Percentiles rank a stretch among this genome's conserved stretches.
Evolutionary conservation across 2,329 filamentous ascomycete genomes (phyloP).

Genomic region (Clonostachys byssicola): DNA sequence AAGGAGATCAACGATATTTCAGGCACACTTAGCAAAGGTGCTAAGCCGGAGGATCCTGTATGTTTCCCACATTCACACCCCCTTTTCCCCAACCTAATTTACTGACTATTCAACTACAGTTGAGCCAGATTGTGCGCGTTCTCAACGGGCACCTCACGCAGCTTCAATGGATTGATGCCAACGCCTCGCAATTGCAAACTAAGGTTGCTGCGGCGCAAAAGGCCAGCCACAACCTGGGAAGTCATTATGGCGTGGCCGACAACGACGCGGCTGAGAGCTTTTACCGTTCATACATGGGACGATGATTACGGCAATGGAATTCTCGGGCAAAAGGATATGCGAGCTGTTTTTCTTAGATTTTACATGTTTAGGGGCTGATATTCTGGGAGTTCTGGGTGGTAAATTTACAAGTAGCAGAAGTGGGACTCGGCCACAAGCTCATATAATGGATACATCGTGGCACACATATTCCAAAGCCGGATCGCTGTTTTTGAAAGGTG

Average conservation of each 20-base stretch:
- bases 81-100: constrained; percentile 3
- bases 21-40: constrained; percentile 82
- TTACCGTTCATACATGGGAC: constrained; percentile 81
- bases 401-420: too few relatives aligned
- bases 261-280: constrained; percentile 81
- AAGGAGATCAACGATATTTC: constrained; percentile 96
- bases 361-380: too few relatives aligned
- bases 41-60: constrained; percentile 84
- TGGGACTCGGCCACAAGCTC: too few relatives aligned
- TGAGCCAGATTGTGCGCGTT: constrained; percentile 92
- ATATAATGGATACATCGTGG: background rate
- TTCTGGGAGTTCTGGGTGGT: constrained; percentile 4
- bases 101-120: constrained; percentile 38
- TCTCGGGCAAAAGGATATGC: constrained; percentile 6
- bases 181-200: constrained; percentile 73
- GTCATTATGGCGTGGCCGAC: constrained; percentile 54
- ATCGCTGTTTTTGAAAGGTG: background rate
- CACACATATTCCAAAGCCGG: background rate
- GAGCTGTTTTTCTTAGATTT: background rate
- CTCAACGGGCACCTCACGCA: constrained; percentile 91
- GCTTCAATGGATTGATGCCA: constrained; percentile 88
- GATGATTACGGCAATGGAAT: constrained; percentile 41
- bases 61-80: constrained; percentile 25
- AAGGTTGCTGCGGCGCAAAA: constrained; percentile 84
- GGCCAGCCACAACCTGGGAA: constrained; percentile 59